Conservation (phyloP, 805 yeast species). For the Nakazawaea ambrosiae region DNA sequence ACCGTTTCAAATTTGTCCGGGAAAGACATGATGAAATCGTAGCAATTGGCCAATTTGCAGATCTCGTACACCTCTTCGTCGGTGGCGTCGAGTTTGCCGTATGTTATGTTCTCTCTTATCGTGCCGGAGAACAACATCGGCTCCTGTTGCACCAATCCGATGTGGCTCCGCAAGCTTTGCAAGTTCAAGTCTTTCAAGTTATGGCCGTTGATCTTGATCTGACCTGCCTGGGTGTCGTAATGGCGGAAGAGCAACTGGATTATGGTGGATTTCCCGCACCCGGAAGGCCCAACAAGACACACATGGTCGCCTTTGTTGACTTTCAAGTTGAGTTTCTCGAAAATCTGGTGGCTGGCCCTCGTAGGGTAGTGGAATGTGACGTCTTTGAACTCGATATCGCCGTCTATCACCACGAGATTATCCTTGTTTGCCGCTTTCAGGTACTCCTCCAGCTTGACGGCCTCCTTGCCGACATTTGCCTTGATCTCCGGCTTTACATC, state of each 20-base stretch:
- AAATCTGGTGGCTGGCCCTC: slow-evolving; percentile 63
- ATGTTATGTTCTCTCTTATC: slow-evolving; percentile 72
- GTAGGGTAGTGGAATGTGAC: slow-evolving; percentile 80
- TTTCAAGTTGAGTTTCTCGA: slow-evolving; percentile 49
- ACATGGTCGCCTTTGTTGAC: slow-evolving; percentile 80
- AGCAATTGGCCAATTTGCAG: slow-evolving; percentile 65
- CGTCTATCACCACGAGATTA: slow-evolving; percentile 25
- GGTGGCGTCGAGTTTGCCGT: slow-evolving; percentile 60
- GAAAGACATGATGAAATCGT: slow-evolving; percentile 58
- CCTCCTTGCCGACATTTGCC: slow-evolving; percentile 53
- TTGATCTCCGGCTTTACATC: slow-evolving; percentile 70
- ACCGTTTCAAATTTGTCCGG: slow-evolving; percentile 78
- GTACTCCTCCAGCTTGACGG: slow-evolving; percentile 19
- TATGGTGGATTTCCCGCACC: slow-evolving; percentile 91
- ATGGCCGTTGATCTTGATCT: slow-evolving; percentile 56
- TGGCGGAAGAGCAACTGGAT: slow-evolving; percentile 73
- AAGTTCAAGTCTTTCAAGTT: slow-evolving; percentile 60
- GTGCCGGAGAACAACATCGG: slow-evolving; percentile 86
- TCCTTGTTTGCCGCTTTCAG: slow-evolving; percentile 22
- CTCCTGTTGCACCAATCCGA: slow-evolving; percentile 93
- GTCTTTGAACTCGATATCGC: slow-evolving; percentile 54
- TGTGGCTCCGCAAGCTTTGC: slow-evolving; percentile 60
- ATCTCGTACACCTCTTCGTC: slow-evolving; percentile 57
- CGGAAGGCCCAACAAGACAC: slow-evolving; percentile 95
- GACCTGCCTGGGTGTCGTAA: slow-evolving; percentile 71